These are phyloP conservation scores for Retiboletus flavoniger DNA, from an alignment of 1,284 basidiomycete genomes.

Conservation along the genomic window DNA sequence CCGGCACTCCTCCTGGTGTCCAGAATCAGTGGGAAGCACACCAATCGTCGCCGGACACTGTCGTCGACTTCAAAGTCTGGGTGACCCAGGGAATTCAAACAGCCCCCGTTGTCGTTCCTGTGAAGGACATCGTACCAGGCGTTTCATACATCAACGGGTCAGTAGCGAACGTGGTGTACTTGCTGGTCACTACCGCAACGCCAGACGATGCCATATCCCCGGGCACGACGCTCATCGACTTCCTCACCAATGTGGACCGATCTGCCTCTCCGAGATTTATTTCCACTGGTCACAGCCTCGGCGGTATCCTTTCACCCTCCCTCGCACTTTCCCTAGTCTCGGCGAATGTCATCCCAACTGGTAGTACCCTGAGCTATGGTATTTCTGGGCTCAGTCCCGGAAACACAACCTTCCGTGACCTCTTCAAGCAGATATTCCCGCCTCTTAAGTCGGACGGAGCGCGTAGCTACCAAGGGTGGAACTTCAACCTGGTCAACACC, in stretches of 20 bases:
- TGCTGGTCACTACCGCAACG: too few species aligned
- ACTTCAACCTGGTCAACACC: conserved; percentile 16
- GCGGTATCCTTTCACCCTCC: conserved; percentile 10
- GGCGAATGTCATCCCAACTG: not conserved
- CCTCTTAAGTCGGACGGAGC: not conserved
- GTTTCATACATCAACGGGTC: too few species aligned
- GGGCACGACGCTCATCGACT: conserved; percentile 12
- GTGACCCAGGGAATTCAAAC: too few species aligned
- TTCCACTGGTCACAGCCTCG: conserved; percentile 12
- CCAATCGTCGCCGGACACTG: too few species aligned
- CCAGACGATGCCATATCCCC: too few species aligned
- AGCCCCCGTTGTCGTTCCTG: too few species aligned
- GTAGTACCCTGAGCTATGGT: conserved; percentile 4
- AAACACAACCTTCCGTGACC: conserved; percentile 3
- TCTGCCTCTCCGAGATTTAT: not conserved
- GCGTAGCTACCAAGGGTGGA: conserved; percentile 13
- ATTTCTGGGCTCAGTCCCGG: conserved; percentile 12
- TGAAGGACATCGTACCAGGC: too few species aligned
- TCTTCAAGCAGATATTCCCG: conserved; percentile 8
- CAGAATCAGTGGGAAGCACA: too few species aligned
- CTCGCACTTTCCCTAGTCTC: conserved; percentile 11
- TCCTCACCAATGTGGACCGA: not conserved
- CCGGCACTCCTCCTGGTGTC: too few species aligned
- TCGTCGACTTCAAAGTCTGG: too few species aligned
- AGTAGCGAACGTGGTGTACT: too few species aligned